Evolutionary conservation across 495 filamentous ascomycete species (phyloP), one percentile per base, ranked within the genome.

Genomic region (Penicillium manginii): DNA sequence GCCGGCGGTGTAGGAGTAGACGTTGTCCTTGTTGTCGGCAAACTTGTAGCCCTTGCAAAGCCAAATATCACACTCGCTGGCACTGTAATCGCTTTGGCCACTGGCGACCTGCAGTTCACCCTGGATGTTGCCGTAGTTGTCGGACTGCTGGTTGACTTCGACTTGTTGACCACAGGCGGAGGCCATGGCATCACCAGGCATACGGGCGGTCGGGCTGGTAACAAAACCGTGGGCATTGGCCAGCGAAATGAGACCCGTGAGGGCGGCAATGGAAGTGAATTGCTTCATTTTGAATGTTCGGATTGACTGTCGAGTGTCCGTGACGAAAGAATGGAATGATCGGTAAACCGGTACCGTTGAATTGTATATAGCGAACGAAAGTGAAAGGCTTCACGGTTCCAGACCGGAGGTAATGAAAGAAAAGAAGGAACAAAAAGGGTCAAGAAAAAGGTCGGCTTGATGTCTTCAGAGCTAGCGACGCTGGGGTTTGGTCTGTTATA

Each of bases 11-110:
- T 86, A 90, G 17, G 67, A 73, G 63, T 87, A 79, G 39, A 90
- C 81, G 62, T 88, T 85, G 60, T 73, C 86, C 45, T 65, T 80
- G 81, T 90, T 89, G 79, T 91, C 88, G 57, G 63, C 85, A 70
- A 84, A 90, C 71, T 90, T 84, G 73, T 83, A 83, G 50, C 88
- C 88, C 65, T 85, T 87, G 86, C 88, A 91, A 14, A 88, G 79
- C 74, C 78, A 89, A 48, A 88, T 72, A 70, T 89, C 80, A 75
- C 88, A 91, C 43, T 73, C 75, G 10, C 73, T 73, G 40, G 77
- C 71, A 63, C 87, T 72, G 78, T 84, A 88, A 64, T 83, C 84
- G 52, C 70, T 65, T 69, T 84, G 83, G 54, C 69, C 59, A n/a
- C 68, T 73, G 43, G 77, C 84, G 21, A 82, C 76, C 60, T 88